Evolutionary conservation across 495 filamentous ascomycete genomes (phyloP), one percentile per base, ranked within the genome.

Genomic region (Bacidia gigantensis): DNA sequence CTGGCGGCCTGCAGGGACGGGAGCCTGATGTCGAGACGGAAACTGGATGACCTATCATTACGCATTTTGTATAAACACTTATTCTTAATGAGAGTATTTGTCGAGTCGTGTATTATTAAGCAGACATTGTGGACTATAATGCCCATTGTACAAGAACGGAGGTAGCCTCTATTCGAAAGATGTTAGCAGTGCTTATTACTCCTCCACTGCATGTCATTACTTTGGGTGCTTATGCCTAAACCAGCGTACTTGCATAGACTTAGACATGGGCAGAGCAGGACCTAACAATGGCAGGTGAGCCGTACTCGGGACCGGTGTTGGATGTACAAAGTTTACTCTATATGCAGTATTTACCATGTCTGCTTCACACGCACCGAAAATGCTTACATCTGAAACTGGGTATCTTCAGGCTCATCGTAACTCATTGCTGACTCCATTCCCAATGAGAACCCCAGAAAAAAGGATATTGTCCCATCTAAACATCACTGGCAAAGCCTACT

Each of bases 21-120:
- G 72, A 77, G 57, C 74, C 74, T 22, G 69, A 72, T 55, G 63
- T 77, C 50, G 74, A 77, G 65, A 77, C 73, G 2, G 73, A 77
- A 62, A 74, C 67, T 45, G 71, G 62, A 9, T 44, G 41, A 44
- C 7, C 29, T 5, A 7, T 35, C 14, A 7, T 14, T 5, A 7
- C 7, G 5, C 14, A 35, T 35, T 5, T 14, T 35, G 29, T 35
- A 35, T 35, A 7, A 14, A n/a, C 14, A 7, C 29, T 35, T 35
- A 35, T 35, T 35, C 29, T 14, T 35, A 35, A 14, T 14, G 29
- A 35, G 14, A 7, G 29, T 35, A 14, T 7, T 14, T 14, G 7
- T 35, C 14, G 7, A 5, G 7, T 35, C 14, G 29, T 35, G 14
- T 14, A 35, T 35, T 35, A 35, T 35, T 35, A 35, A 14, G 29